These are phyloP conservation scores for Eragrostis tef DNA, from an alignment of 202 grass and related monocot species.

Conservation along the genomic window DNA sequence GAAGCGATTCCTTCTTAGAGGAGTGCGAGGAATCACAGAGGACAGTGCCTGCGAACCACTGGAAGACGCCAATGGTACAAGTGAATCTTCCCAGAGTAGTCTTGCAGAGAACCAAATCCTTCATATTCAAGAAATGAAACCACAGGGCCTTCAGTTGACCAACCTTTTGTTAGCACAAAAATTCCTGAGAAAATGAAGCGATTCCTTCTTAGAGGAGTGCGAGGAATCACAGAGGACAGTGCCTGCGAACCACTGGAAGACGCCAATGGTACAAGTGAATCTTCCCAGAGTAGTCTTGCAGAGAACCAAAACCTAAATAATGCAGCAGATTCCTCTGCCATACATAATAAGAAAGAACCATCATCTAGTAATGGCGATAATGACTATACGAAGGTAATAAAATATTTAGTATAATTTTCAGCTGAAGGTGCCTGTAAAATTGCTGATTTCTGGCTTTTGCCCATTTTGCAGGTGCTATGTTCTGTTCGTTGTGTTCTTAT, in stretches of 20 bases:
- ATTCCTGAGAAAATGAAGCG: conserved; percentile 87
- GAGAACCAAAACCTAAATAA: conserved; percentile 58
- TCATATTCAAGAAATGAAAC: conserved; percentile 51
- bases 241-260: conserved; percentile 65
- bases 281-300: conserved; percentile 45
- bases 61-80: conserved; percentile 57
- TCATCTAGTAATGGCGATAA: conserved; percentile 60
- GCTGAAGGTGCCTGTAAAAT: conserved; percentile 4
- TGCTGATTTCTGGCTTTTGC: neutral
- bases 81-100: conserved; percentile 50
- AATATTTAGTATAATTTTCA: conserved; percentile 7
- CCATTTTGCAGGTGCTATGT: conserved; percentile 68
- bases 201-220: conserved; percentile 79
- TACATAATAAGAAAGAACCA: conserved; percentile 79
- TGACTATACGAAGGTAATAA: conserved; percentile 73
- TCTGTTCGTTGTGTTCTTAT: conserved; percentile 79
- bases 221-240: conserved; percentile 74
- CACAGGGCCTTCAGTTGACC: conserved; percentile 46
- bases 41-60: conserved; percentile 64
- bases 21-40: conserved; percentile 73
- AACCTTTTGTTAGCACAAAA: conserved; percentile 46
- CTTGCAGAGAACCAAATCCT: no score
- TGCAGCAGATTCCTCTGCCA: conserved; percentile 47
- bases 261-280: conserved; percentile 49
- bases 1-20: conserved; percentile 84